Evolutionary conservation across 2,329 filamentous ascomycete genomes (phyloP).

Genomic region (Metarhizium sp.): DNA sequence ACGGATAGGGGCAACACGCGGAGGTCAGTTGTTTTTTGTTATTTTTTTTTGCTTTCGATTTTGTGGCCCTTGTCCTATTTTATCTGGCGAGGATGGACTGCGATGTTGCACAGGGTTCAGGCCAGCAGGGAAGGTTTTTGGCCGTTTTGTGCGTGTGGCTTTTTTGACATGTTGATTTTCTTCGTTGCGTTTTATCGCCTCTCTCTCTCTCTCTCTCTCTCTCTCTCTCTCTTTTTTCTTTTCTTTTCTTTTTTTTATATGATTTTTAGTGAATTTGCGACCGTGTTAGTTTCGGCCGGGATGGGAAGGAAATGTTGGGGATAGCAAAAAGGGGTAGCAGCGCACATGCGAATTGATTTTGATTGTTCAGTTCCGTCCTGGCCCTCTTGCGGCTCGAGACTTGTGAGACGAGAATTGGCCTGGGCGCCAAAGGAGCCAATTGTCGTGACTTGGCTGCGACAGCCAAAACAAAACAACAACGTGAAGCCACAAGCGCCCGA

Average conservation of each 20-base stretch:
- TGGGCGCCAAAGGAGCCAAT: too few species aligned
- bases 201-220: background rate
- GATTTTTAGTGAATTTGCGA: conserved; percentile 1
- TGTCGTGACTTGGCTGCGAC: too few species aligned
- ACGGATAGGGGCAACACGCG: background rate
- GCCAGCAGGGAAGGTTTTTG: background rate
- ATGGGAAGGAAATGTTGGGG: conserved; percentile 1
- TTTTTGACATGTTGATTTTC: background rate
- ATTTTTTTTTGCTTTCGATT: background rate
- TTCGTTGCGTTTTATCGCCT: background rate
- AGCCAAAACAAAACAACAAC: too few species aligned
- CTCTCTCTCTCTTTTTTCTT: background rate
- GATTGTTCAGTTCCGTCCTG: background rate
- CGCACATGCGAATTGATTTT: conserved; percentile 4
- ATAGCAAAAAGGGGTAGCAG: conserved; percentile 1
- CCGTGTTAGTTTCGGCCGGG: background rate
- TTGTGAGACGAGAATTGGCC: too few species aligned
- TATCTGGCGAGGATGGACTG: background rate
- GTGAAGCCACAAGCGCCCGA: too few species aligned
- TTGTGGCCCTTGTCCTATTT: background rate
- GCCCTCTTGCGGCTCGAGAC: too few species aligned
- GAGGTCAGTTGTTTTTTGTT: background rate
- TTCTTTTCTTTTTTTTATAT: background rate
- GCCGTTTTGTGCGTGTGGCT: background rate
- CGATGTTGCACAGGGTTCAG: background rate